Evolutionary conservation across 495 filamentous ascomycete species (phyloP).

Genomic region (Talaromyces nanjingensis): DNA sequence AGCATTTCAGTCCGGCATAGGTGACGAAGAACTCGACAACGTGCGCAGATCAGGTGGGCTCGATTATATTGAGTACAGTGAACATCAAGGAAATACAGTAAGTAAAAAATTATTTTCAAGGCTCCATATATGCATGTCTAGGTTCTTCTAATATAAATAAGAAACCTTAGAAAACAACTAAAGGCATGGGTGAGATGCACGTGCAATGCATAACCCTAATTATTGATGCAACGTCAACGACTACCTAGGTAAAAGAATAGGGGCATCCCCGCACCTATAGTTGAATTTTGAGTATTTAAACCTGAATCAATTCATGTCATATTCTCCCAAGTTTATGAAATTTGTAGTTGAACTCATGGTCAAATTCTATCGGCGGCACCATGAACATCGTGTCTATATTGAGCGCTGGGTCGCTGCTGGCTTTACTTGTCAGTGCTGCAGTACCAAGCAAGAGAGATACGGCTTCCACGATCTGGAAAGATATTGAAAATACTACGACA

Average conservation of each 20-base stretch:
- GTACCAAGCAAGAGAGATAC: neutral
- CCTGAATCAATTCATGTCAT: neutral
- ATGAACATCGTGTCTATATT: neutral
- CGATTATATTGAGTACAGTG: neutral
- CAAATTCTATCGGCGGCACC: neutral
- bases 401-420: neutral
- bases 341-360: neutral
- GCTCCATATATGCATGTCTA: neutral
- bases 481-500: conserved; percentile 35
- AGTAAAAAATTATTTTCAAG: neutral
- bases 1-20: neutral
- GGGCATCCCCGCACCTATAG: neutral
- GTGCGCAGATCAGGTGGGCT: neutral
- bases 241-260: neutral
- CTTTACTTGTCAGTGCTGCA: neutral
- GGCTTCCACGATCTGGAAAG: conserved; percentile 21
- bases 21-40: neutral
- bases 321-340: neutral
- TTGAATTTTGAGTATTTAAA: neutral
- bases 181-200: neutral
- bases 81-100: neutral
- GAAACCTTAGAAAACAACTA: neutral
- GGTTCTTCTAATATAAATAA: neutral
- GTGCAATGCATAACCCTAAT: neutral
- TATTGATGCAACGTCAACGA: neutral